A percentile compares a stretch with the other conserved stretches of the same genome.
These are phyloP conservation scores for Angomonas ambiguus DNA, from an alignment of 208 protist species.

Conservation along the genomic window DNA sequence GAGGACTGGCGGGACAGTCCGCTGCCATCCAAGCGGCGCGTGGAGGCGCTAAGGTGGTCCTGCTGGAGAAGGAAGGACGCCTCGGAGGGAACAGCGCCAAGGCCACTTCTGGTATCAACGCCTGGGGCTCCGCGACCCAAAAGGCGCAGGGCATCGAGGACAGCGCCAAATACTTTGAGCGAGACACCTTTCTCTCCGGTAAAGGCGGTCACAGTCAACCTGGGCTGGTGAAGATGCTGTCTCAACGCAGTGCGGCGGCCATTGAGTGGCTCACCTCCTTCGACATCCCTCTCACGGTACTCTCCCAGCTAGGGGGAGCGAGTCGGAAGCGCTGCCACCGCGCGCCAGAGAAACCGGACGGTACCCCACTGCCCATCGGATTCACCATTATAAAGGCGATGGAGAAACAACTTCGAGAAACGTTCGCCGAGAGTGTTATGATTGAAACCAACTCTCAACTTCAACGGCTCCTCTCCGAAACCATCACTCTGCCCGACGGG, in stretches of 20 bases:
- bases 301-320: constrained; percentile 91
- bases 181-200: constrained; percentile 71
- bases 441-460: constrained; percentile 56
- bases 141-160: constrained; percentile 54
- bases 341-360: constrained; percentile 57
- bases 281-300: constrained; percentile 75
- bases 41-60: constrained; percentile 78
- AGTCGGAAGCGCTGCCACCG: constrained; percentile 85
- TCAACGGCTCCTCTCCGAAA: constrained; percentile 34
- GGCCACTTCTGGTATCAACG: constrained; percentile 96
- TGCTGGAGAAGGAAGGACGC: constrained; percentile 89
- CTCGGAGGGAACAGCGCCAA: constrained; percentile 96
- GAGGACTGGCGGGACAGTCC: constrained; percentile 78
- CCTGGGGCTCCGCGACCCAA: constrained; percentile 83
- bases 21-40: constrained; percentile 76
- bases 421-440: constrained; percentile 41
- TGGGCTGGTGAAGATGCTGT: constrained; percentile 83
- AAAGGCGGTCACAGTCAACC: constrained; percentile 60
- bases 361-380: constrained; percentile 81
- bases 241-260: constrained; percentile 54
- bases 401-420: constrained; percentile 60
- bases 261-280: constrained; percentile 78
- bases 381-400: constrained; percentile 88
- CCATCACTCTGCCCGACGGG: constrained; percentile 26
- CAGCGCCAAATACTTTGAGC: constrained; percentile 69